Conservation (phyloP, 2,329 filamentous ascomycete species). For the Fusarium pseudonygamai region DNA sequence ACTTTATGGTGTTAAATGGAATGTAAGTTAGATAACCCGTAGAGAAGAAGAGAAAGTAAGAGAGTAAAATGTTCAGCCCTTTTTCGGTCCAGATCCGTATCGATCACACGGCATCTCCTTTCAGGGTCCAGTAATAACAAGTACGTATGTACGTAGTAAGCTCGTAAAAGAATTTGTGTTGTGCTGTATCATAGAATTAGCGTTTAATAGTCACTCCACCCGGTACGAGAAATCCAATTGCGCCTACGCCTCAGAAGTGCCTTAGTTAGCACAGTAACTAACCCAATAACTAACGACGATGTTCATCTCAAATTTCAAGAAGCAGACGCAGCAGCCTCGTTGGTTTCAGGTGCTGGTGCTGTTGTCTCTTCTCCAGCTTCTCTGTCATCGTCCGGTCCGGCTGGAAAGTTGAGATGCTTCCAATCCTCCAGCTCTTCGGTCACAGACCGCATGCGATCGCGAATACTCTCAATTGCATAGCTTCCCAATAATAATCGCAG, state of each 20-base stretch:
- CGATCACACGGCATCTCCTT: constrained; percentile 4
- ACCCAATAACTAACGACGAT: not conserved
- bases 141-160: not conserved
- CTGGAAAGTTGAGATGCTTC: constrained; percentile 82
- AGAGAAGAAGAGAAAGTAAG: not conserved
- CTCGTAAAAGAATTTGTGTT: constrained; percentile 20
- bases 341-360: constrained; percentile 9
- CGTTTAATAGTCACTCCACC: not conserved
- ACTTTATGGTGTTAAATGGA: not conserved
- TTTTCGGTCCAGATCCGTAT: constrained; percentile 10
- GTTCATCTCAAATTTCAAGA: constrained; percentile 8
- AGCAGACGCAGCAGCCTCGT: constrained; percentile 14
- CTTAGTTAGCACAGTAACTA: not conserved
- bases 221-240: not conserved
- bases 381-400: constrained; percentile 40
- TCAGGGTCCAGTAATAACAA: constrained; percentile 14
- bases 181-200: constrained; percentile 19
- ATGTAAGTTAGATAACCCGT: not conserved
- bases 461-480: constrained; percentile 95
- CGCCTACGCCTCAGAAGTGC: not conserved
- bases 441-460: constrained; percentile 87
- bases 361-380: constrained; percentile 32
- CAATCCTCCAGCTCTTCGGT: constrained; percentile 96
- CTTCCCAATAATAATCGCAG: constrained; percentile 86
- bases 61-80: constrained; percentile 4